Conservation (phyloP, 2,329 filamentous ascomycete genomes). For the Fusarium albosuccineum region DNA sequence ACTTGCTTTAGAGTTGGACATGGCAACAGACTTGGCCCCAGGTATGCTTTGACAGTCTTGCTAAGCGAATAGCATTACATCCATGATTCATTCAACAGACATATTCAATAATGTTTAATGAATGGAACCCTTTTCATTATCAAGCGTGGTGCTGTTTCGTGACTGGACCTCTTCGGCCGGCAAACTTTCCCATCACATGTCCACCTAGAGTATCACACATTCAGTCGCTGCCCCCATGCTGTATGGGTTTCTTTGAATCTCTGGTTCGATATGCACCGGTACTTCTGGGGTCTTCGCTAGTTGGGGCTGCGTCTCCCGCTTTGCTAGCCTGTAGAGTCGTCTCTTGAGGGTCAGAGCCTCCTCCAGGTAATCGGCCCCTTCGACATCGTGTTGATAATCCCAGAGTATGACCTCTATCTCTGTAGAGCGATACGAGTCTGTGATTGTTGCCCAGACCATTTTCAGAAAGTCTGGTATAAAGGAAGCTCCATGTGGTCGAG, state of each 20-base stretch:
- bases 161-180: neutral
- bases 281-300: neutral
- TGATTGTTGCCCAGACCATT: constrained; percentile 30
- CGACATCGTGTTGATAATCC: constrained; percentile 36
- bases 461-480: constrained; percentile 35
- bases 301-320: neutral
- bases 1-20: neutral
- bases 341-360: constrained; percentile 28
- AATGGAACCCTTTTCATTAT: too few relatives aligned
- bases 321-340: constrained; percentile 25
- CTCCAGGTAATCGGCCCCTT: constrained; percentile 29
- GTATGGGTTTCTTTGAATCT: neutral
- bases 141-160: too few relatives aligned
- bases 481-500: constrained; percentile 33
- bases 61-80: too few relatives aligned
- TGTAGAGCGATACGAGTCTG: constrained; percentile 15
- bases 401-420: constrained; percentile 27
- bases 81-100: too few relatives aligned
- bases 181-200: neutral
- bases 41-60: too few relatives aligned
- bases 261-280: neutral
- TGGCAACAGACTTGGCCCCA: neutral
- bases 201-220: constrained; percentile 3
- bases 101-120: too few relatives aligned
- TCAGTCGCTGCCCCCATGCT: neutral